Base-by-base conservation (phyloP, 331 rosid species). In the Acacia pycnantha region DNA sequence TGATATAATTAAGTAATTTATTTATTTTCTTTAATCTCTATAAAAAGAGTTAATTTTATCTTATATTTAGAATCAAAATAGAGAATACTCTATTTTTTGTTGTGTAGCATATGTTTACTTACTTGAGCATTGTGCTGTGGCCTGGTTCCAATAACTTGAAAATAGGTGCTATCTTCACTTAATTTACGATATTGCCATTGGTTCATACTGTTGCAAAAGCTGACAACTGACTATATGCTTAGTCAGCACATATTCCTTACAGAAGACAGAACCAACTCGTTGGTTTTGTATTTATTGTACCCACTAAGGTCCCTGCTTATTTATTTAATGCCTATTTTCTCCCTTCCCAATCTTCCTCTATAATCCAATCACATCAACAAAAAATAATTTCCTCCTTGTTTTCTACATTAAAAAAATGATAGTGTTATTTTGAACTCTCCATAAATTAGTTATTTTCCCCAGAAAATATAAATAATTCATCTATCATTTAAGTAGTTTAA, bases 211-310 rank as follows among this genome's bases (percentile, higher is more conserved):
- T 56, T 43, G 3, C 58, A 71, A 79, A 79, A 43, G 83, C 10
- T 13, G 78, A 26, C 83, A 69, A 4, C 69, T 41, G 29, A 21
- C 33, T 40, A 31, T 10, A 21, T 5, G 29, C 72, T 61, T 27
- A 15, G 66, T 62, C 75, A 59, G 69, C 70, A 78, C 74, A 83
- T 77, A 88, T 77, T 83, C 75, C 58, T 74, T 27, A 48, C 51
- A 73, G 70, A 66, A 22, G 65, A 48, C 44, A 77, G 69, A 66
- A n/a, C 70, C 61, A 29, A 16, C 24, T 18, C 26, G 11, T 11
- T 4, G 14, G 31, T 1, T 16, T 14, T n/a, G 1, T 18, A 81
- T 72, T 78, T 54, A 69, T 46, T 79, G 41, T 73, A 27, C 16
- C 66, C 71, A 16, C 77, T 73, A 7, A 56, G 19, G 53, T 0